Evolutionary conservation across 208 protist species (phyloP).

Genomic region (Leishmania guyanensis): DNA sequence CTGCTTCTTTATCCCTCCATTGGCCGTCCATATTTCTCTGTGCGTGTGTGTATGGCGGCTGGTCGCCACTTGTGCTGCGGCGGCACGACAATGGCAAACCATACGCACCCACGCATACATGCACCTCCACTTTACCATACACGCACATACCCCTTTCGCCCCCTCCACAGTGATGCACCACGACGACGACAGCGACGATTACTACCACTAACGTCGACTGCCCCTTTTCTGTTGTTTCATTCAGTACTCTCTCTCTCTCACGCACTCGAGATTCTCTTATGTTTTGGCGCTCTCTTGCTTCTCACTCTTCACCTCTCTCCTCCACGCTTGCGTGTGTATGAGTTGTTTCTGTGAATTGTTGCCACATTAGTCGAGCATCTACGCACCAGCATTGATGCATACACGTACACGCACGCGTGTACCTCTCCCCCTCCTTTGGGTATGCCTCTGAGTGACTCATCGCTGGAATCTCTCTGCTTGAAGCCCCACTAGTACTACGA

Average conservation of each 20-base stretch:
- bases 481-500: not conserved
- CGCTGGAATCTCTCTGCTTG: not conserved
- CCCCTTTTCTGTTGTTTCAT: not conserved
- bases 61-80: not conserved
- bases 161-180: not conserved
- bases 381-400: not conserved
- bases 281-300: not conserved
- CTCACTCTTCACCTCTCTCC: not conserved
- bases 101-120: not conserved
- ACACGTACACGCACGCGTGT: not conserved
- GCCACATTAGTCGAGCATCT: not conserved
- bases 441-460: not conserved
- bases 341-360: not conserved
- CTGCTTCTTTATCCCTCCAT: not conserved
- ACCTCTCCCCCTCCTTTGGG: not conserved
- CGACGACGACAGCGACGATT: not conserved
- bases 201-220: not conserved
- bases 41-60: slow-evolving; percentile 10
- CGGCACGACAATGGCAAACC: not conserved
- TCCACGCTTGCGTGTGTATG: not conserved
- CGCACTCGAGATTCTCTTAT: too few relatives aligned
- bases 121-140: not conserved
- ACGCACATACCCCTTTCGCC: not conserved
- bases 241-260: not conserved
- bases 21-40: not conserved